These are phyloP conservation scores for Euclidium syriacum DNA, from an alignment of 345 rosid species.

Conservation along the genomic window DNA sequence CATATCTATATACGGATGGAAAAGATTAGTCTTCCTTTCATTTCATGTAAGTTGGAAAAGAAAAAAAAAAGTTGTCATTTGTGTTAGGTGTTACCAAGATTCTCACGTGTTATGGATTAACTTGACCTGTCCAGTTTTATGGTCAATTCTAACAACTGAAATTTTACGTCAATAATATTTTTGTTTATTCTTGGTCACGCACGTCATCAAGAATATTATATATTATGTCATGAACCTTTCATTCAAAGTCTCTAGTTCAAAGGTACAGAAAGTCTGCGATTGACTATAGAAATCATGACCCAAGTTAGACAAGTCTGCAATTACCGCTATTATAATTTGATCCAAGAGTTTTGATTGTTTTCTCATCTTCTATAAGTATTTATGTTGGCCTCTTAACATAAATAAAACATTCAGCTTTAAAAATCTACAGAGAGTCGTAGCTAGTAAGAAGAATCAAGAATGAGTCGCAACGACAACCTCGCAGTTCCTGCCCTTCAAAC, in stretches of 20 bases:
- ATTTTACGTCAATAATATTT: background rate
- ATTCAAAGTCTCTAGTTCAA: background rate
- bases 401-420: conserved; percentile 3
- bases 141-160: background rate
- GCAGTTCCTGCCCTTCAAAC: conserved; percentile 2
- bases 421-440: background rate
- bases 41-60: too few relatives aligned
- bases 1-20: too few relatives aligned
- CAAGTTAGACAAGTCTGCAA: background rate
- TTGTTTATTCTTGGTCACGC: background rate
- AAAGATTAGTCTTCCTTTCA: too few relatives aligned
- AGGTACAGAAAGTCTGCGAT: conserved; percentile 3
- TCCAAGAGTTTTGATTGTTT: background rate
- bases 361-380: background rate
- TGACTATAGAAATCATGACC: background rate
- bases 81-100: conserved; percentile 7
- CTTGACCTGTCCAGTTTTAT: background rate
- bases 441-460: background rate
- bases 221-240: background rate
- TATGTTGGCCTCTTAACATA: background rate
- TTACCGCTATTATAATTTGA: background rate
- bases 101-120: background rate
- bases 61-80: too few relatives aligned
- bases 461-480: conserved; percentile 16
- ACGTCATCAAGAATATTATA: background rate